Evolutionary conservation across 257 asterid species (phyloP).

Genomic region (Scutellaria barbata): DNA sequence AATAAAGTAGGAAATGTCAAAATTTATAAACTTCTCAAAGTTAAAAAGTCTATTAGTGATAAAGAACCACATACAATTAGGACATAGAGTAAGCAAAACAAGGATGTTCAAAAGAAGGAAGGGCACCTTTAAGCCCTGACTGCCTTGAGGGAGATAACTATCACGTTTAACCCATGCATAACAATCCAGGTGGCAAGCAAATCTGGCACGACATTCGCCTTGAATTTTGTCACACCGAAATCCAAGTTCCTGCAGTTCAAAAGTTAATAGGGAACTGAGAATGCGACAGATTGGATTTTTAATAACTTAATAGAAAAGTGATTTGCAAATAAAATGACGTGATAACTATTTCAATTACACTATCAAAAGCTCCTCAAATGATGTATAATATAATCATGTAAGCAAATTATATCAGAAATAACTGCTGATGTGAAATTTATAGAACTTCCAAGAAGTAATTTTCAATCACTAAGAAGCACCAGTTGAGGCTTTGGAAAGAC

Average conservation of each 20-base stretch:
- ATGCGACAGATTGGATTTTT: conserved; percentile 22
- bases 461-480: conserved; percentile 32
- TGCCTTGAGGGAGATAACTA: conserved; percentile 99
- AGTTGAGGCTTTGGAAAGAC: conserved; percentile 19
- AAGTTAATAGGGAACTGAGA: conserved; percentile 27
- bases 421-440: conserved; percentile 11
- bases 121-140: conserved; percentile 93
- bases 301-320: neutral
- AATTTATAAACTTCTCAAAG: neutral
- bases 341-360: conserved; percentile 19
- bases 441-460: conserved; percentile 22
- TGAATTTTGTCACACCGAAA: conserved; percentile 85
- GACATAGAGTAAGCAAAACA: conserved; percentile 13
- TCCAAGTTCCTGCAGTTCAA: conserved; percentile 84
- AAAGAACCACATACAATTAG: conserved; percentile 9
- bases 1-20: neutral
- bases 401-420: conserved; percentile 23
- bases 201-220: conserved; percentile 99
- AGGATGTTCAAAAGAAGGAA: conserved; percentile 32
- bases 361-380: conserved; percentile 14
- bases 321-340: conserved; percentile 28
- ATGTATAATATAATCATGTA: conserved; percentile 21
- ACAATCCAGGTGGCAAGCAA: conserved; percentile 98
- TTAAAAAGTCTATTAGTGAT: conserved; percentile 3
- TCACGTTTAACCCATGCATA: conserved; percentile 99